Percentiles rank a stretch among this genome's conserved stretches.
These are phyloP conservation scores for Berberis thunbergii DNA, from an alignment of 164 flowering plant species.

Conservation along the genomic window DNA sequence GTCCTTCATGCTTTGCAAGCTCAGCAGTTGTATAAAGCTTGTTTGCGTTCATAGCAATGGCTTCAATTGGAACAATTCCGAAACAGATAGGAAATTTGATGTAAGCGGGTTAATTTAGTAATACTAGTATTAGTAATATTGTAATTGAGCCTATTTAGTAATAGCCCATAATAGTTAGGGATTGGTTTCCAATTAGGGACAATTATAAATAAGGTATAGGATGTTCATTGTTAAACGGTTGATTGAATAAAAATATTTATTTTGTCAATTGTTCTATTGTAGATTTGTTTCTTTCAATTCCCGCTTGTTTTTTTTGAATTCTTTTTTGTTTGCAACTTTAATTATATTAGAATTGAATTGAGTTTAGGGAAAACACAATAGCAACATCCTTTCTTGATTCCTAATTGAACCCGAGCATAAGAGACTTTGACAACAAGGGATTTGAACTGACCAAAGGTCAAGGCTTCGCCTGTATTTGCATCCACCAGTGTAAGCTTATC, in stretches of 20 bases:
- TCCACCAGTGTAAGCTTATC: constrained; percentile 54
- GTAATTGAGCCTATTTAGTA: too few relatives aligned
- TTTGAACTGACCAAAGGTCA: constrained; percentile 41
- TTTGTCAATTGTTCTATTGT: too few relatives aligned
- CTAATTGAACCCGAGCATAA: constrained; percentile 37
- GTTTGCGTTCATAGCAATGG: constrained; percentile 66
- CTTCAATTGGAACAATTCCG: constrained; percentile 53
- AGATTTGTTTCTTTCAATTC: too few relatives aligned
- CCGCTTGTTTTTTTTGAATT: too few relatives aligned
- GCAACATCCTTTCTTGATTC: constrained; percentile 57
- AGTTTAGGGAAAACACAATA: constrained; percentile 68
- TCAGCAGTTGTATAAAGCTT: constrained; percentile 59
- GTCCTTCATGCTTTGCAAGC: constrained; percentile 58
- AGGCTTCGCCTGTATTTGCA: constrained; percentile 36
- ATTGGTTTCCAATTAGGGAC: too few relatives aligned
- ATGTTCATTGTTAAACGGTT: too few relatives aligned
- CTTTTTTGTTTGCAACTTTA: too few relatives aligned
- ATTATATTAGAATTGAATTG: constrained; percentile 26
- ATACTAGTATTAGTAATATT: too few relatives aligned
- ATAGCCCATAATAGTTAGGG: too few relatives aligned
- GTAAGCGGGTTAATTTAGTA: too few relatives aligned
- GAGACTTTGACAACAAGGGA: constrained; percentile 36
- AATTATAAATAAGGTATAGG: too few relatives aligned
- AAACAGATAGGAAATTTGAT: constrained; percentile 37
- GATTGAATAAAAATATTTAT: too few relatives aligned